phyloP scores from a whole-genome alignment of 2,329 filamentous ascomycete species.

The Phialocephala sp. region DNA sequence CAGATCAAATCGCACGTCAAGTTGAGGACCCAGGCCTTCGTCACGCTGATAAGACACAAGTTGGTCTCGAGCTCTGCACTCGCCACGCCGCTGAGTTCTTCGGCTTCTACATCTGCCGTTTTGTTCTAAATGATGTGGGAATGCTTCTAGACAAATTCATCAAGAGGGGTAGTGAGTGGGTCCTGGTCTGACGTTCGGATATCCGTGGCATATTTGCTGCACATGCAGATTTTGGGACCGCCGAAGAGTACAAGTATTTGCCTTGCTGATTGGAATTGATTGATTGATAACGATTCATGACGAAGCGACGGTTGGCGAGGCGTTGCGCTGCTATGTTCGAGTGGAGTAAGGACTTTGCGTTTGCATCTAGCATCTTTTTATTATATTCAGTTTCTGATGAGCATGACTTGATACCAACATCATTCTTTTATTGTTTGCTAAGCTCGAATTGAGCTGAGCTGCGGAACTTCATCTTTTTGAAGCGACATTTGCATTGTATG shows the following conservation, averaged over 20 bases:
- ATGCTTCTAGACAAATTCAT: conserved; percentile 94
- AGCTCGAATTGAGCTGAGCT: conserved; percentile 1
- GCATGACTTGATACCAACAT: neutral
- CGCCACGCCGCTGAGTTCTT: conserved; percentile 97
- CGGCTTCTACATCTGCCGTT: conserved; percentile 93
- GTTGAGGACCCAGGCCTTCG: conserved; percentile 93
- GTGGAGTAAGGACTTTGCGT: neutral
- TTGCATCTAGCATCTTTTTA: neutral
- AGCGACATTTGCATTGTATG: neutral
- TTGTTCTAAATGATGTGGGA: conserved; percentile 85
- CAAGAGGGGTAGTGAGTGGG: conserved; percentile 96
- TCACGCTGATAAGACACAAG: conserved; percentile 91
- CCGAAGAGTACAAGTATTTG: neutral
- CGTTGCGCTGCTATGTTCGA: neutral
- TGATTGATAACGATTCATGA: conserved; percentile 2
- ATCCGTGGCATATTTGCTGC: neutral
- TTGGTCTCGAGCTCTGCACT: conserved; percentile 91
- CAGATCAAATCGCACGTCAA: conserved; percentile 94
- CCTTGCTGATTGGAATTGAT: neutral
- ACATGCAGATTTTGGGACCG: neutral
- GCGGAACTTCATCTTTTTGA: neutral
- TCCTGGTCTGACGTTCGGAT: conserved; percentile 51
- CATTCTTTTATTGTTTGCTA: neutral
- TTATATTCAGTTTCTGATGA: neutral
- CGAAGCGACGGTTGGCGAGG: neutral